These are phyloP conservation scores for Xylaria venustula DNA, from an alignment of 495 filamentous ascomycete species.

Conservation along the genomic window DNA sequence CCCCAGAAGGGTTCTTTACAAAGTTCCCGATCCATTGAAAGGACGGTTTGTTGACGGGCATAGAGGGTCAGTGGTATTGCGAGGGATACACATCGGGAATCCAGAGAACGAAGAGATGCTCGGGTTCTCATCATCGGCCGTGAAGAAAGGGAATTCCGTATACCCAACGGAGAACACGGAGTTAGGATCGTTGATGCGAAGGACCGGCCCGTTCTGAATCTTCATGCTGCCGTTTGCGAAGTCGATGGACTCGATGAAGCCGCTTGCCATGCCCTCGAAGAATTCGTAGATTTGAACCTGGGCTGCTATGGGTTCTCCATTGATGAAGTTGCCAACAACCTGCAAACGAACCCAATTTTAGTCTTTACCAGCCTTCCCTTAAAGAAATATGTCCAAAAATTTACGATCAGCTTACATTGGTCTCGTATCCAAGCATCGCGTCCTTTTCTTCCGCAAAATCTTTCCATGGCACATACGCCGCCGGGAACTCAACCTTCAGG, in stretches of 20 bases:
- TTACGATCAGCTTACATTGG: conserved; percentile 32
- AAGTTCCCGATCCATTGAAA: conserved; percentile 10
- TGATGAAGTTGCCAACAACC: conserved; percentile 37
- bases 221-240: conserved; percentile 29
- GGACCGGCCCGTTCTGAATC: conserved; percentile 32
- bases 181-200: conserved; percentile 45
- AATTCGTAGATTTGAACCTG: conserved; percentile 35
- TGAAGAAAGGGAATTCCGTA: conserved; percentile 33
- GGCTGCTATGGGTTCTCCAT: conserved; percentile 33
- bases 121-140: conserved; percentile 39
- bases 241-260: conserved; percentile 34
- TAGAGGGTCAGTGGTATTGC: conserved; percentile 26
- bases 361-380: too few relatives aligned
- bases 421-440: conserved; percentile 29
- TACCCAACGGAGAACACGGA: conserved; percentile 33
- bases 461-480: conserved; percentile 36
- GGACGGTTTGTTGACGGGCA: conserved; percentile 38
- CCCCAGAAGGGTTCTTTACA: conserved; percentile 17
- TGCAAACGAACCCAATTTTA: background rate
- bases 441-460: conserved; percentile 28
- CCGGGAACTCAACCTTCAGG: conserved; percentile 39
- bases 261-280: conserved; percentile 27
- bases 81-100: conserved; percentile 45
- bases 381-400: background rate
- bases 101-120: conserved; percentile 37